A percentile compares a stretch with the other conserved stretches of the same genome.
These are phyloP conservation scores for Coniochaeta ligniaria DNA, from an alignment of 2,329 filamentous ascomycete genomes.

Conservation along the genomic window DNA sequence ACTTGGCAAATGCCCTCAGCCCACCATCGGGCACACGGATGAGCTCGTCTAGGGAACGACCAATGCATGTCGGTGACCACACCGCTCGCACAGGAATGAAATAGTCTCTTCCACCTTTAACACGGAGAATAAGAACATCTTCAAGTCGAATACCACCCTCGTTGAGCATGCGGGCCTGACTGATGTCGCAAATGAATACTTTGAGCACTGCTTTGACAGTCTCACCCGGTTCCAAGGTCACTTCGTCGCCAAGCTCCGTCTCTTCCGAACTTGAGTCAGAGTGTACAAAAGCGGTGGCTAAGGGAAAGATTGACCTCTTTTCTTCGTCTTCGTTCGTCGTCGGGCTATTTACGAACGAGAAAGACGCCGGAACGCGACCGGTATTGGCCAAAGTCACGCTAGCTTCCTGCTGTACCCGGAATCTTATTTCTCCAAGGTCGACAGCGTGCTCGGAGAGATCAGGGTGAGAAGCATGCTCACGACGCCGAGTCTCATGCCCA, in stretches of 20 bases:
- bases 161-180: conserved; percentile 65
- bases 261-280: conserved; percentile 30
- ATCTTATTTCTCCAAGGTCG: conserved; percentile 71
- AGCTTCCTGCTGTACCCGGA: conserved; percentile 56
- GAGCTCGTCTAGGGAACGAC: conserved; percentile 80
- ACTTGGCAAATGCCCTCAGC: conserved; percentile 46
- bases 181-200: conserved; percentile 55
- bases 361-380: conserved; percentile 69
- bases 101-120: conserved; percentile 79
- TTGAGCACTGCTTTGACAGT: conserved; percentile 65
- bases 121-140: conserved; percentile 80
- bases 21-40: conserved; percentile 80
- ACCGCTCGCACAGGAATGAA: conserved; percentile 74
- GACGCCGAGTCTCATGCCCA: conserved; percentile 24
- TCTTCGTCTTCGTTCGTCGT: conserved; percentile 34
- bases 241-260: conserved; percentile 32
- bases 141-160: conserved; percentile 60
- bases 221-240: conserved; percentile 78
- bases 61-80: conserved; percentile 80
- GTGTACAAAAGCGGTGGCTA: conserved; percentile 58
- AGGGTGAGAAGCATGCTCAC: not conserved
- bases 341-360: conserved; percentile 73
- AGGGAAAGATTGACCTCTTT: conserved; percentile 51
- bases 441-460: conserved; percentile 42
- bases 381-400: conserved; percentile 88